Conservation (phyloP, 2,329 filamentous ascomycete species). For the Teratosphaeria epicoccoides region DNA sequence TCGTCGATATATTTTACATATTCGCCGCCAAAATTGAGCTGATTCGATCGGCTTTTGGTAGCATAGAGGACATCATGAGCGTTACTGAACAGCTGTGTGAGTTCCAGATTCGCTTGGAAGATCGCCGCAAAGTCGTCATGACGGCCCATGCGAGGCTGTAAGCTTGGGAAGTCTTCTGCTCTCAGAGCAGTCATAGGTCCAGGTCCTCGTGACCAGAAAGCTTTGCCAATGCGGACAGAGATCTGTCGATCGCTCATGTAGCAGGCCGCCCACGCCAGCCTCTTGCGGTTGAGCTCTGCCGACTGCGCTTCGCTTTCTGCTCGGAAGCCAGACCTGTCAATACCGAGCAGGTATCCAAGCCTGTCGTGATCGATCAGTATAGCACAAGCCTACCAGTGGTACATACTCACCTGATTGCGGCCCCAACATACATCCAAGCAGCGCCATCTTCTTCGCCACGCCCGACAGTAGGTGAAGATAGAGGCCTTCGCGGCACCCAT, state of each 20-base stretch:
- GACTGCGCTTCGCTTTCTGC: conserved; percentile 19
- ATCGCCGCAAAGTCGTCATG: conserved; percentile 25
- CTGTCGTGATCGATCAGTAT: background rate
- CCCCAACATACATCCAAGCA: conserved; percentile 27
- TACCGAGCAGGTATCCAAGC: conserved; percentile 25
- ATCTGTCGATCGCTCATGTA: conserved; percentile 26
- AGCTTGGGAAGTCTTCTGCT: conserved; percentile 23
- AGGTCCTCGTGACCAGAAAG: conserved; percentile 24
- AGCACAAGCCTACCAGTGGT: background rate
- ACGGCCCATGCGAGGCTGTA: conserved; percentile 15
- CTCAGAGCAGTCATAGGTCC: conserved; percentile 25
- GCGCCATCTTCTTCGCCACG: conserved; percentile 25
- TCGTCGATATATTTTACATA: conserved; percentile 29
- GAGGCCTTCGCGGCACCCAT: conserved; percentile 22
- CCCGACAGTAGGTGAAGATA: conserved; percentile 17
- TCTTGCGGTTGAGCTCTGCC: conserved; percentile 22
- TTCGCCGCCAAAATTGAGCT: conserved; percentile 25
- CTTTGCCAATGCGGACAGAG: conserved; percentile 25
- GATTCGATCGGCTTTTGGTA: conserved; percentile 22
- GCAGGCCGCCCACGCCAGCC: conserved; percentile 25
- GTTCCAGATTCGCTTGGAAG: conserved; percentile 24
- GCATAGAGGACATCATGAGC: conserved; percentile 27
- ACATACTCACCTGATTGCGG: conserved; percentile 14
- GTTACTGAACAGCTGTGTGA: conserved; percentile 26
- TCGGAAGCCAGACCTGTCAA: conserved; percentile 25